These are phyloP conservation scores for Backusella morwellensis DNA, from an alignment of 192 early-diverging fungal genomes.

Conservation along the genomic window DNA sequence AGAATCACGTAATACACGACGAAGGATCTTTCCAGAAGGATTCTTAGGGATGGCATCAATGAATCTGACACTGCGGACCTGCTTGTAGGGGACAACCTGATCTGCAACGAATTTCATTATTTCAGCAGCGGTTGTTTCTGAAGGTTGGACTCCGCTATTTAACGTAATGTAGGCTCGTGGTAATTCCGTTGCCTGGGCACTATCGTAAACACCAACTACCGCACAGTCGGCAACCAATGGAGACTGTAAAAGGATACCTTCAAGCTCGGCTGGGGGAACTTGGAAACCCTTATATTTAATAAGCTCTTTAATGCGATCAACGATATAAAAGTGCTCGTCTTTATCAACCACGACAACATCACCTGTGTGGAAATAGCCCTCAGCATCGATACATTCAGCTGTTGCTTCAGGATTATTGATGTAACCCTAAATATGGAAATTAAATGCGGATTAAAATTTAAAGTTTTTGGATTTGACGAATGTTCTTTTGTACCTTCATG, in stretches of 20 bases:
- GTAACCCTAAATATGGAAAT: conserved; percentile 54
- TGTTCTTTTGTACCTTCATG: conserved; percentile 54
- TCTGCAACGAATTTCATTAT: conserved; percentile 56
- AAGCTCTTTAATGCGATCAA: conserved; percentile 75
- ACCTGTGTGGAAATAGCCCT: conserved; percentile 81
- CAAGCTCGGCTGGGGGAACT: conserved; percentile 87
- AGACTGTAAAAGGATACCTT: conserved; percentile 54
- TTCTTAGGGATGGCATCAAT: conserved; percentile 74
- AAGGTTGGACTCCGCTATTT: conserved; percentile 28
- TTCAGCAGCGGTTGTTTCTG: conserved; percentile 36
- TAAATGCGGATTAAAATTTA: background rate
- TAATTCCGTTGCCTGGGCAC: conserved; percentile 67
- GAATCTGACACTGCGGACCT: conserved; percentile 76
- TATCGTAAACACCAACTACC: conserved; percentile 66
- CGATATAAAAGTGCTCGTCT: conserved; percentile 53
- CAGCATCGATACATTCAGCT: conserved; percentile 61
- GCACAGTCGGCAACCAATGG: conserved; percentile 67
- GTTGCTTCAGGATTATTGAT: conserved; percentile 78
- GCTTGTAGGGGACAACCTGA: conserved; percentile 71
- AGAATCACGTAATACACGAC: conserved; percentile 31
- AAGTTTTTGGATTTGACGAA: background rate
- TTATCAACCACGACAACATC: conserved; percentile 74
- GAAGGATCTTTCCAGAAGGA: conserved; percentile 82
- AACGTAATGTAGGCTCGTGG: conserved; percentile 78
- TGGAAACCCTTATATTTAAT: conserved; percentile 89